A percentile compares a stretch with the other conserved stretches of the same genome.
Conservation (phyloP, 192 early-diverging fungal species). For the Gigaspora rosea region DNA sequence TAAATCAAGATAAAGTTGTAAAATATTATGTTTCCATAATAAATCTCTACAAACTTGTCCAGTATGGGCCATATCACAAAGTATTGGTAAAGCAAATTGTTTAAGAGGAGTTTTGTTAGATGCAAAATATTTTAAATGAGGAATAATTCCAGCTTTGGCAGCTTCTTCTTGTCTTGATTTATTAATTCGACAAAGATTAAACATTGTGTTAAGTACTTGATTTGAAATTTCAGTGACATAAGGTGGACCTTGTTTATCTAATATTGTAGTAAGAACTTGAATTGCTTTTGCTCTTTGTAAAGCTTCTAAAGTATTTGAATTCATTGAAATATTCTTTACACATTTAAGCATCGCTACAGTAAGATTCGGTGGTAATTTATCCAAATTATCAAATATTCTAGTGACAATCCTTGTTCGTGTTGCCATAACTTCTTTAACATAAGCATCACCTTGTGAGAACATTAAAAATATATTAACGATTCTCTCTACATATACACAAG, state of each 20-base stretch:
- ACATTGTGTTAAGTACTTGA: conserved; percentile 59
- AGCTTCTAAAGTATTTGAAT: conserved; percentile 53
- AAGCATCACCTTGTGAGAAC: conserved; percentile 57
- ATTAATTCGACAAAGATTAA: conserved; percentile 63
- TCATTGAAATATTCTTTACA: conserved; percentile 65
- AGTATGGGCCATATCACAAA: conserved; percentile 63
- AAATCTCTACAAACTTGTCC: conserved; percentile 47
- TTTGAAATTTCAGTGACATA: conserved; percentile 48
- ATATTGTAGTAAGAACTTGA: conserved; percentile 46
- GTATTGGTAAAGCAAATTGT: conserved; percentile 62
- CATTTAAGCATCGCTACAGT: conserved; percentile 57
- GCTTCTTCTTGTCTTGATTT: conserved; percentile 57
- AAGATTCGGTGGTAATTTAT: conserved; percentile 39
- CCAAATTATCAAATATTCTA: conserved; percentile 49
- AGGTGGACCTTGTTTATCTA: conserved; percentile 36
- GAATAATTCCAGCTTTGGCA: conserved; percentile 57
- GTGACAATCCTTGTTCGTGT: conserved; percentile 23
- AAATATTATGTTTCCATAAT: conserved; percentile 49
- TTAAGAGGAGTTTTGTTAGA: conserved; percentile 51
- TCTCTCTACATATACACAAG: conserved; percentile 41
- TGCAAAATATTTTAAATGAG: conserved; percentile 52
- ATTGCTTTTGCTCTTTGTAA: conserved; percentile 53
- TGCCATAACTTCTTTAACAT: conserved; percentile 56
- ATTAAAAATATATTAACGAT: conserved; percentile 55
- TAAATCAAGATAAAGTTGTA: conserved; percentile 51